Evolutionary conservation across 2,329 filamentous ascomycete species (phyloP).

Genomic region (Neoarthrinium moseri): DNA sequence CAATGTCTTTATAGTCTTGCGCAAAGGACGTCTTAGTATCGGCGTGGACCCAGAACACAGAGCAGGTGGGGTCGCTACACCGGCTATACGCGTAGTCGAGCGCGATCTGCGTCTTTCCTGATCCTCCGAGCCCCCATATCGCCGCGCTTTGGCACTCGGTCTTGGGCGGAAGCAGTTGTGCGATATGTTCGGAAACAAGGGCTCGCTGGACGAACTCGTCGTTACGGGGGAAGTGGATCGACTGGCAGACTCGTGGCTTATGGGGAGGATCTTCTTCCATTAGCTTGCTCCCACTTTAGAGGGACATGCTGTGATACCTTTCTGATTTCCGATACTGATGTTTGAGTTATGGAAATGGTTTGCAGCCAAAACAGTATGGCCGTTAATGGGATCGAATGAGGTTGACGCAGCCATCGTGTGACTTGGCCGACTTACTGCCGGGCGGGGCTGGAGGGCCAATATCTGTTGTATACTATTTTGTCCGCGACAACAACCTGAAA

Average conservation of each 20-base stretch:
- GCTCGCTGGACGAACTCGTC: conserved; percentile 21
- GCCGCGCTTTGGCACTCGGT: conserved; percentile 17
- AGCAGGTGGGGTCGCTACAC: background rate
- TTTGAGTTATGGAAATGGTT: too few species aligned
- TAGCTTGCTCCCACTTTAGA: too few species aligned
- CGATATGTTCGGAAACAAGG: conserved; percentile 16
- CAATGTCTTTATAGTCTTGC: background rate
- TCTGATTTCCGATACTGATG: too few species aligned
- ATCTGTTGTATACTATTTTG: too few species aligned
- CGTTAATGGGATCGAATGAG: too few species aligned
- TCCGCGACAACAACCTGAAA: too few species aligned
- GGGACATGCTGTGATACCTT: too few species aligned
- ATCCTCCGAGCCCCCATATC: conserved; percentile 25
- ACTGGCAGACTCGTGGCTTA: conserved; percentile 3
- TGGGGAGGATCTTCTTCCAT: too few species aligned
- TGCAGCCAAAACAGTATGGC: too few species aligned
- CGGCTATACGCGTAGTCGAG: background rate
- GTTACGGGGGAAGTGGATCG: conserved; percentile 21
- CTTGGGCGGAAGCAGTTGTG: conserved; percentile 15
- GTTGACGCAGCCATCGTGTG: too few species aligned
- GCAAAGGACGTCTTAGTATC: background rate
- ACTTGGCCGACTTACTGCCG: too few species aligned
- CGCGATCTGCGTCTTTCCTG: background rate
- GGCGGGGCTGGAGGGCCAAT: too few species aligned
- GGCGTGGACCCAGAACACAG: background rate